phyloP scores from a whole-genome alignment of 495 filamentous ascomycete genomes.

The Diplogelasinospora grovesii region DNA sequence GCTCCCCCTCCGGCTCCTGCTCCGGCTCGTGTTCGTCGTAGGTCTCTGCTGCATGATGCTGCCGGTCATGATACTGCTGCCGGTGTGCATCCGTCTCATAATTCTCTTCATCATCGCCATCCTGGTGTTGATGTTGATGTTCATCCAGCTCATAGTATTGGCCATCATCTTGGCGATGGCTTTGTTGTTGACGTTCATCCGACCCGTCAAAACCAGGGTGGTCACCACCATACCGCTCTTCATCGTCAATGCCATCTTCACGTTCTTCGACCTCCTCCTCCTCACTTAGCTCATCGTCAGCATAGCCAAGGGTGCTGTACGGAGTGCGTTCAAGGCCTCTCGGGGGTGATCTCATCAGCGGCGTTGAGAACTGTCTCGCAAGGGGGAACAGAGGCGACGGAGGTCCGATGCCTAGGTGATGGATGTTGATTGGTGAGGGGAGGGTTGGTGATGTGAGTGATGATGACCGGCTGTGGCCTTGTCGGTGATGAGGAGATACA shows the following conservation, averaged over 20 bases:
- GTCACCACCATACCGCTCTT: not conserved
- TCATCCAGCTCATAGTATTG: no score
- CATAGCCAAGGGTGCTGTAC: not conserved
- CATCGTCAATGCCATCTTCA: not conserved
- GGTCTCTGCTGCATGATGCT: no score
- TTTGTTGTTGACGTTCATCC: not conserved
- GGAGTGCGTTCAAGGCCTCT: not conserved
- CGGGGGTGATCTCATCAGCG: constrained; percentile 16
- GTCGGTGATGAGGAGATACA: not conserved
- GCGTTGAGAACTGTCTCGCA: constrained; percentile 21
- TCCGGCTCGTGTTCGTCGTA: no score
- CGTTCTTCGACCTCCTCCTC: not conserved
- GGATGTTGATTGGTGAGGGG: constrained; percentile 16
- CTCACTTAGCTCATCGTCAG: constrained; percentile 8
- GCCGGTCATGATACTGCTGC: no score
- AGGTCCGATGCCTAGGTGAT: constrained; percentile 25
- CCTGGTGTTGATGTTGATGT: no score
- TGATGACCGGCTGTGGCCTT: constrained; percentile 5
- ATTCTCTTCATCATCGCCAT: not conserved
- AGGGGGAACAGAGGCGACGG: constrained; percentile 29
- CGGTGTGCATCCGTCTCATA: no score
- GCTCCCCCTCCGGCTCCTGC: no score
- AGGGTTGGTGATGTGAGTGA: constrained; percentile 2
- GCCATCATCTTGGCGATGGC: no score
- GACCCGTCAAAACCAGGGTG: not conserved